Evolutionary conservation across 345 rosid species (phyloP).

Genomic region (Microthlaspi erraticum): DNA sequence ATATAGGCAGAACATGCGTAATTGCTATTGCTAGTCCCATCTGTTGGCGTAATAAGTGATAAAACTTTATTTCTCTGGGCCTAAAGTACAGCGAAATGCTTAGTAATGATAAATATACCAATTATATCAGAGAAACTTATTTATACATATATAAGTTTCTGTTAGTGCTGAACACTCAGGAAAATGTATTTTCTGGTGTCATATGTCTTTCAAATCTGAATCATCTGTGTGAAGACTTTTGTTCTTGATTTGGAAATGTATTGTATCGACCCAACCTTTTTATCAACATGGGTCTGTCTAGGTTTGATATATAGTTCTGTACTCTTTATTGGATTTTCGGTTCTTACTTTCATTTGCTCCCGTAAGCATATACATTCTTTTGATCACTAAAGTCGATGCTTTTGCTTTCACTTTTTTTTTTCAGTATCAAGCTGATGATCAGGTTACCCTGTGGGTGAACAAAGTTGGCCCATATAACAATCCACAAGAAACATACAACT

Average conservation of each 20-base stretch:
- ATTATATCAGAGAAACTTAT: not conserved
- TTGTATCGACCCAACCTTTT: no score
- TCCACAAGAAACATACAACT: conserved; percentile 99
- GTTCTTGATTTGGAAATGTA: no score
- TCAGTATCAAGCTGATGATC: conserved; percentile 84
- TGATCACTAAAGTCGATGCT: conserved; percentile 11
- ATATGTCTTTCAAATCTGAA: no score
- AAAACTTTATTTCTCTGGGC: not conserved
- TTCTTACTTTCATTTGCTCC: no score
- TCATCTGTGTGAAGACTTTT: no score
- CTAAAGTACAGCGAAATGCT: not conserved
- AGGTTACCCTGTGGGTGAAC: conserved; percentile 95
- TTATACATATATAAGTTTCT: not conserved
- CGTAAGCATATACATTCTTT: not conserved
- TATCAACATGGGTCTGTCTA: no score
- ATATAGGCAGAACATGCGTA: not conserved
- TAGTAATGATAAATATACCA: not conserved
- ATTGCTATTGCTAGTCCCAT: not conserved
- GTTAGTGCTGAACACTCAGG: no score
- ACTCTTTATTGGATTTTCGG: no score
- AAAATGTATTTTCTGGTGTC: no score
- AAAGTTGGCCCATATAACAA: conserved; percentile 99
- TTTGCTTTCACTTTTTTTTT: conserved; percentile 34
- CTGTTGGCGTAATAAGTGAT: not conserved
- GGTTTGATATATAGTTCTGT: no score